Evolutionary conservation across 148 eudicot species (phyloP), one percentile per base, ranked within the genome.

Genomic region (Dysphania ambrosioides): DNA sequence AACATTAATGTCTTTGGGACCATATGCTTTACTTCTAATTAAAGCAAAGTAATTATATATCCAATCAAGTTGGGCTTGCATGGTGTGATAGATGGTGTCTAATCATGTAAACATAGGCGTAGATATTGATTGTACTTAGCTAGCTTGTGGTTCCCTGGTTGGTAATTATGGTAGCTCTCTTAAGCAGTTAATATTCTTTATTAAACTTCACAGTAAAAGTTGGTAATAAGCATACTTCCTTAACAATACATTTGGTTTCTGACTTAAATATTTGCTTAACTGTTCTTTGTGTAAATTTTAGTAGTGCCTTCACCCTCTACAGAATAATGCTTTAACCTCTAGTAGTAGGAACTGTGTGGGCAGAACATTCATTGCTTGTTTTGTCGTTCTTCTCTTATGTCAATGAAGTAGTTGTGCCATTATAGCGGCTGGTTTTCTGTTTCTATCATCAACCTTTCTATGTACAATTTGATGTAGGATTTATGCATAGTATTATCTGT

Each of bases 371-470:
- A 47, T 40, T 68, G 56, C 60, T 68, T 11, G 57, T 32, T 34
- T 76, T 31, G 24, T 60, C 19, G 8, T 31, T 44, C 29, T 38
- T 72, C 16, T 23, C 35, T 18, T 53, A 26, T 38, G 49, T 8
- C 47, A 49, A 49, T 62, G 64, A 18, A 62, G 64, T 70, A 47
- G 74, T 31, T 77, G 60, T 6, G 63, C 30, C 63, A 71, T 77
- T 77, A 55, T 71, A 77, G 75, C 40, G 32, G 75, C 53, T 62
- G 64, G 80, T 71, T 77, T 60, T 35, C 24, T 44, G 74, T 77
- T 77, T 62, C 74, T 77, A 47, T 77, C 79, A 60, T 47, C 68
- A 60, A 42, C 31, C 21, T 57, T 64, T 6, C 51, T 7, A 38
- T 10, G 8, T 8, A 8, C 19, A 24, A 41, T 42, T 41, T 67